Evolutionary conservation across 2,329 filamentous ascomycete species (phyloP).

Genomic region (Neonectria magnoliae): DNA sequence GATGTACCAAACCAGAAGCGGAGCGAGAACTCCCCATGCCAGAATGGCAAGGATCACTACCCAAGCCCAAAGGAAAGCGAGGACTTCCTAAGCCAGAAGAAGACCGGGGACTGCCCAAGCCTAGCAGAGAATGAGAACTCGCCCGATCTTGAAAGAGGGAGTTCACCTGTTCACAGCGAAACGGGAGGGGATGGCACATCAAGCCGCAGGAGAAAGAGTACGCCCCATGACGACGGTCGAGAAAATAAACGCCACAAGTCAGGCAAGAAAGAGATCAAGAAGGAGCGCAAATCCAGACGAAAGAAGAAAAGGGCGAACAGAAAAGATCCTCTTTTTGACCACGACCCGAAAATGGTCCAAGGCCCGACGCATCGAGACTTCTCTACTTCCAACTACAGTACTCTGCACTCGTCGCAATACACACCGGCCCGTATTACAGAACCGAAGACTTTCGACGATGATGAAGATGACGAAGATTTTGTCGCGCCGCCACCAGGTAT

Average conservation of each 20-base stretch:
- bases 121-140: background rate
- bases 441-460: background rate
- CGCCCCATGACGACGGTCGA: background rate
- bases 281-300: background rate
- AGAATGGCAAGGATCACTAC: background rate
- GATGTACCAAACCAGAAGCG: background rate
- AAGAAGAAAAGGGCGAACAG: background rate
- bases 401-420: background rate
- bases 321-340: background rate
- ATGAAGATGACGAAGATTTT: background rate
- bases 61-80: background rate
- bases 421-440: background rate
- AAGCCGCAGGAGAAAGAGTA: background rate
- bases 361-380: background rate
- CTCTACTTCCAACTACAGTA: background rate
- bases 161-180: background rate
- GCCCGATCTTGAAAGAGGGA: background rate
- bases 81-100: background rate
- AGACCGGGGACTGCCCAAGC: background rate
- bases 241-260: background rate
- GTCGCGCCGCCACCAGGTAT: constrained; percentile 25
- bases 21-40: background rate
- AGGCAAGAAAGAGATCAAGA: background rate
- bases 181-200: background rate
- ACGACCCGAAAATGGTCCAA: background rate